A percentile compares a stretch with the other conserved stretches of the same genome.
phyloP scores from a whole-genome alignment of 257 asterid species.

The Lantana camara region DNA sequence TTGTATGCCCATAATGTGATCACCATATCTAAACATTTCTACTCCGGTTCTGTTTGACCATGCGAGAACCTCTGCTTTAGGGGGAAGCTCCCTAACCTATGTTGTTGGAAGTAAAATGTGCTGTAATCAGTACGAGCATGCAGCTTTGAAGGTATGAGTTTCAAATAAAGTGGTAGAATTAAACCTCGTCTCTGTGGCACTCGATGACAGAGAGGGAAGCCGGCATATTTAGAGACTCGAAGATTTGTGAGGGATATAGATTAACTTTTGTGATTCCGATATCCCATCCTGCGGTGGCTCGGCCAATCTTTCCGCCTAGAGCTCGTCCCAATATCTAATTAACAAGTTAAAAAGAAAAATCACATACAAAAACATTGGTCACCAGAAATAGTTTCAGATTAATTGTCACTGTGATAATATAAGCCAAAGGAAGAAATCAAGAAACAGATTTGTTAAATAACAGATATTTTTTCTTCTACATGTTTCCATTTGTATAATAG shows the following conservation, averaged over 20 bases:
- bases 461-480: no score
- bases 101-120: neutral
- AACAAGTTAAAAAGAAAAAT: constrained; percentile 5
- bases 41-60: constrained; percentile 75
- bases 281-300: constrained; percentile 86
- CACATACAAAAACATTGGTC: constrained; percentile 6
- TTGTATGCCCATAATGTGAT: constrained; percentile 90
- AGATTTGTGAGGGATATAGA: constrained; percentile 54
- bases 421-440: no score
- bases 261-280: constrained; percentile 65
- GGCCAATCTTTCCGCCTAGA: constrained; percentile 73
- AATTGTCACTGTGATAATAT: no score
- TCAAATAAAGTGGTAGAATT: neutral
- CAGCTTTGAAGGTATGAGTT: neutral
- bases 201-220: constrained; percentile 60
- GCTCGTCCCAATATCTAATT: constrained; percentile 78
- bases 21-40: constrained; percentile 78
- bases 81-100: constrained; percentile 77
- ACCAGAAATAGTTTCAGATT: no score
- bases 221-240: constrained; percentile 60
- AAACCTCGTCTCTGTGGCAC: constrained; percentile 92
- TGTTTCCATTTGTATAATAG: no score
- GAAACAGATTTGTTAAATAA: no score
- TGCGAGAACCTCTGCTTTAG: constrained; percentile 74
- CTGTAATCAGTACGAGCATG: neutral